Evolutionary conservation across 371 early-diverging fungal species (phyloP), one percentile per base, ranked within the genome.

Genomic region (Mortierella sp.): DNA sequence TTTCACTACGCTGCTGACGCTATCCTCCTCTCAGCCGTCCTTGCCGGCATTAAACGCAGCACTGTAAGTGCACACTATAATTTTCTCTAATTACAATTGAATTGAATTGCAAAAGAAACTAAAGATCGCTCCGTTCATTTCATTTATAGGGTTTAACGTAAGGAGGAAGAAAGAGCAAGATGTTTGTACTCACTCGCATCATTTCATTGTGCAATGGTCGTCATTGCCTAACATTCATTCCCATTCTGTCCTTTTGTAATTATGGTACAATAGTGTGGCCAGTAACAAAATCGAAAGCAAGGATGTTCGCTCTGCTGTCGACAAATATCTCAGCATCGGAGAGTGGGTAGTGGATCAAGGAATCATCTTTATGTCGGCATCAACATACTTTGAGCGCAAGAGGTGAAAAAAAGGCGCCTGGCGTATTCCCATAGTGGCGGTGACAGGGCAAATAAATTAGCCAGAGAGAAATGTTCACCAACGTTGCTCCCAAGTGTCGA

Each of bases 11-110:
- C 93, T 8, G 85, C 89, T n/a, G 94, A 94, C 72, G 89, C 92
- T 35, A 87, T 90, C 23, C 86, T 94, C 12, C 75, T 94, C 32
- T 92, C 94, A 1, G 87, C 93, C 6, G 88, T 88, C 7, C 86
- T 94, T 62, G 95, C 95, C 6, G 93, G 94, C 12, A 90, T 93
- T 54, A 91, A 89, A 59, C 85, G 92, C 63, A 89, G 91, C 65
- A 88, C 93, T 0, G 95, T 93, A 22, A 63, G 68, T 53, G 19
- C 62, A 6, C 17, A 23, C 19, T 26, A 1, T 40, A 15, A 37
- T 45, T 40, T 32, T 17, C 51, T 10, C 22, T 51, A 7, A 31
- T 54, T 2, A 54, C 54, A n/a, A n/a, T 19, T 45, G 45, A 22
- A 45, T 19, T 19, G 22, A 22, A 45, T n/a, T n/a, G n/a, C n/a